Evolutionary conservation across 371 early-diverging fungal genomes (phyloP).

Genomic region (Circinella minor): DNA sequence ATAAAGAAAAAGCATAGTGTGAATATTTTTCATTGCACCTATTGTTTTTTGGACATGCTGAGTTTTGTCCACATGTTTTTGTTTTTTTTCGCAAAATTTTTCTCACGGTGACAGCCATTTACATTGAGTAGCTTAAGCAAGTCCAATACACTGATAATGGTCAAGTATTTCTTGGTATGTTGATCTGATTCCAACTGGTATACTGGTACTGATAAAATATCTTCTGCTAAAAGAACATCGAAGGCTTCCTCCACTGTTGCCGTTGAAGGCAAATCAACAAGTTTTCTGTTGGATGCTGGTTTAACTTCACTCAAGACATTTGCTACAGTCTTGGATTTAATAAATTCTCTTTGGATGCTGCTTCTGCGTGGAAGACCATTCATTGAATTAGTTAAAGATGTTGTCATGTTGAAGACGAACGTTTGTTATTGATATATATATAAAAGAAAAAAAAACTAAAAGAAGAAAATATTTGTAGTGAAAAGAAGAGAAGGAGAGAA

Average conservation of each 20-base stretch:
- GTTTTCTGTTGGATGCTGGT: slow-evolving; percentile 29
- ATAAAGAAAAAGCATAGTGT: no score
- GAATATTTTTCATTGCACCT: no score
- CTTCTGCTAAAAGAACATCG: slow-evolving; percentile 54
- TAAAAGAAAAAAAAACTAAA: slow-evolving; percentile 15
- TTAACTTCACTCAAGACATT: slow-evolving; percentile 51
- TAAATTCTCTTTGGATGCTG: slow-evolving; percentile 34
- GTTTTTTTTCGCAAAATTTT: slow-evolving; percentile 11
- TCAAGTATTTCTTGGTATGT: slow-evolving; percentile 49
- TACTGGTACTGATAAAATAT: slow-evolving; percentile 66
- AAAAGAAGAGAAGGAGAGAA: not conserved
- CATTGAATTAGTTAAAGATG: slow-evolving; percentile 4
- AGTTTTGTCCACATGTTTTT: not conserved
- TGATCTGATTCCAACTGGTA: slow-evolving; percentile 43
- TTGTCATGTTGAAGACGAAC: slow-evolving; percentile 39
- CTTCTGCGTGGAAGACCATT: slow-evolving; percentile 8
- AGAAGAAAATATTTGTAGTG: not conserved
- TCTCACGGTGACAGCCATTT: slow-evolving; percentile 29
- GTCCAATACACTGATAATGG: slow-evolving; percentile 63
- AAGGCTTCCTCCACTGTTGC: slow-evolving; percentile 66
- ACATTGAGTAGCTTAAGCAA: slow-evolving; percentile 48
- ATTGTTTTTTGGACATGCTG: not conserved
- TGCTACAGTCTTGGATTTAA: slow-evolving; percentile 49
- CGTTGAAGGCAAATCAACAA: slow-evolving; percentile 58
- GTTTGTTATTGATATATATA: slow-evolving; percentile 12